phyloP scores from a whole-genome alignment of 2,329 filamentous ascomycete genomes.

The Emmonsiellopsis sp. region DNA sequence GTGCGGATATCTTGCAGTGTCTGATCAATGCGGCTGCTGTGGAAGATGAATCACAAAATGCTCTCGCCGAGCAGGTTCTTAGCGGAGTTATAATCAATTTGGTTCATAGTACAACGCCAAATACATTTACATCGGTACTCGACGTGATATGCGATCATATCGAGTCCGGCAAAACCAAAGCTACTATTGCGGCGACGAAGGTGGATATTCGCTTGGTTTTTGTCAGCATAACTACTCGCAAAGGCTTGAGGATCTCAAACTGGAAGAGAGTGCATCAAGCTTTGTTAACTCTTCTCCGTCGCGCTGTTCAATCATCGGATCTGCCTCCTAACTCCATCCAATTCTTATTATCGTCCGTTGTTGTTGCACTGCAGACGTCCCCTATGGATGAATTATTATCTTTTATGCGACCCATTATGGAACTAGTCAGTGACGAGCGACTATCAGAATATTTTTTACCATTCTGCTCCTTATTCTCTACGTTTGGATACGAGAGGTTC shows the following conservation, averaged over 20 bases:
- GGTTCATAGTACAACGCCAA: conserved; percentile 68
- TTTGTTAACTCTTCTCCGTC: conserved; percentile 44
- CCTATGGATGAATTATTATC: conserved; percentile 72
- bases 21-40: conserved; percentile 31
- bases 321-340: conserved; percentile 19
- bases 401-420: conserved; percentile 55
- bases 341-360: conserved; percentile 37
- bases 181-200: conserved; percentile 25
- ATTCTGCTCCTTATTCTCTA: conserved; percentile 74
- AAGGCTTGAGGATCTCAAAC: conserved; percentile 60
- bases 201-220: conserved; percentile 37
- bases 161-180: conserved; percentile 22
- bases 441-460: conserved; percentile 67
- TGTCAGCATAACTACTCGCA: conserved; percentile 67
- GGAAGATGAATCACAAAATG: conserved; percentile 19
- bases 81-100: conserved; percentile 69
- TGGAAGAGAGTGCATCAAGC: conserved; percentile 59
- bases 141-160: conserved; percentile 50
- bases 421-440: conserved; percentile 53
- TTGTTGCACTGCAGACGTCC: conserved; percentile 64
- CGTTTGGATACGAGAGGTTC: conserved; percentile 65
- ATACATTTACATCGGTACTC: conserved; percentile 62
- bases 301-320: conserved; percentile 16
- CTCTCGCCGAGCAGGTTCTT: conserved; percentile 50
- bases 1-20: conserved; percentile 42